Conservation (phyloP, 2,329 filamentous ascomycete species). For the Didymellaceae sp. region DNA sequence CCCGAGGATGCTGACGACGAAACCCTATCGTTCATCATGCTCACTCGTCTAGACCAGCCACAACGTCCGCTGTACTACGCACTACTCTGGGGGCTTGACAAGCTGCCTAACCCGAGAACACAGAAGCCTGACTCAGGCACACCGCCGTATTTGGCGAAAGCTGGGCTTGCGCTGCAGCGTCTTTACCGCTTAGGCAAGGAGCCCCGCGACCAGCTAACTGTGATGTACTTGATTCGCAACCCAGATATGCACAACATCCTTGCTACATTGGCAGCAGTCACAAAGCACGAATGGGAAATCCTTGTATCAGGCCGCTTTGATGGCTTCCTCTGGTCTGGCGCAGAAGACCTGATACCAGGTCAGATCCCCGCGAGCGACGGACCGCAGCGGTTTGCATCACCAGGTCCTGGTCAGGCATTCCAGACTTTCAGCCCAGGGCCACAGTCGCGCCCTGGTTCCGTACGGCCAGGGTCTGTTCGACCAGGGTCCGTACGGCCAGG, state of each 20-base stretch:
- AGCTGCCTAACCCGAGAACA: slow-evolving; percentile 62
- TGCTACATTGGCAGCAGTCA: slow-evolving; percentile 85
- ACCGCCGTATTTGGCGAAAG: slow-evolving; percentile 77
- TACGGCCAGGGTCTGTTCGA: slow-evolving; percentile 43
- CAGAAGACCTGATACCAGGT: slow-evolving; percentile 63
- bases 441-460: slow-evolving; percentile 30
- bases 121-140: slow-evolving; percentile 69
- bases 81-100: slow-evolving; percentile 68
- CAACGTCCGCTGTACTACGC: slow-evolving; percentile 84
- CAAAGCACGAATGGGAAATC: slow-evolving; percentile 94
- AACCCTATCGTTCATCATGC: slow-evolving; percentile 89
- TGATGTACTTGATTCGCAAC: slow-evolving; percentile 85
- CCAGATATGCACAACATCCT: slow-evolving; percentile 83
- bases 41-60: slow-evolving; percentile 80
- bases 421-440: slow-evolving; percentile 42
- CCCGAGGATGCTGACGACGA: slow-evolving; percentile 93
- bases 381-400: slow-evolving; percentile 49
- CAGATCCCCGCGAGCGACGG: slow-evolving; percentile 51
- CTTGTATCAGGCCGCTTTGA: slow-evolving; percentile 92
- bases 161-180: slow-evolving; percentile 79
- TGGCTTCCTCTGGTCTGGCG: slow-evolving; percentile 92
- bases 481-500: slow-evolving; percentile 34
- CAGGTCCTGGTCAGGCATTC: slow-evolving; percentile 44
- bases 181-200: slow-evolving; percentile 76
- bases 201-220: slow-evolving; percentile 85